These are phyloP conservation scores for Exophiala bonariae DNA, from an alignment of 2,329 filamentous ascomycete species.

Conservation along the genomic window DNA sequence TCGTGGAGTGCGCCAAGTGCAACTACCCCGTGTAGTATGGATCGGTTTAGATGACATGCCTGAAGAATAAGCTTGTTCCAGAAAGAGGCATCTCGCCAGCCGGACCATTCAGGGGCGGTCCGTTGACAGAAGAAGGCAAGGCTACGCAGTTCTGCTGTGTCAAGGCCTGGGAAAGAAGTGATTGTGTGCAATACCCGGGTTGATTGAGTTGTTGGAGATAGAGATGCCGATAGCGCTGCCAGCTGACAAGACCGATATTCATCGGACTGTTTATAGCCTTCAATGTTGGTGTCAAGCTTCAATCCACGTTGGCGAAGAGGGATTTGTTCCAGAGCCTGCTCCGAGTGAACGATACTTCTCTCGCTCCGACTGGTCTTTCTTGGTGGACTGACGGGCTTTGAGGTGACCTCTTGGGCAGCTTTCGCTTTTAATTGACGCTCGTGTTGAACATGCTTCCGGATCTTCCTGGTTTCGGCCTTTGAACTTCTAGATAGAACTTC, in stretches of 20 bases:
- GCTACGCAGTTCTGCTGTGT: slow-evolving; percentile 21
- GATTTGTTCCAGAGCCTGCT: slow-evolving; percentile 1
- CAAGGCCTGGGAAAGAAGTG: slow-evolving; percentile 18
- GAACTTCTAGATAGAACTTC: slow-evolving; percentile 23
- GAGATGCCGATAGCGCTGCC: slow-evolving; percentile 13
- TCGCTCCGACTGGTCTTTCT: slow-evolving; percentile 1
- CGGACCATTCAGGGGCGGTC: slow-evolving; percentile 26
- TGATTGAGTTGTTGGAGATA: slow-evolving; percentile 16
- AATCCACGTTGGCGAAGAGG: slow-evolving; percentile 8
- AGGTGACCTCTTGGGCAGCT: slow-evolving; percentile 11
- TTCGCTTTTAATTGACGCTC: slow-evolving; percentile 21
- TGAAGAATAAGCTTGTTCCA: slow-evolving; percentile 33
- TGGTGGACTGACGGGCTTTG: slow-evolving; percentile 1
- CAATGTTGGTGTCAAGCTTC: slow-evolving; percentile 19
- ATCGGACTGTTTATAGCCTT: background rate
- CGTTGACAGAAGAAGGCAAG: slow-evolving; percentile 25
- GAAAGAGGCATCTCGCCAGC: slow-evolving; percentile 28
- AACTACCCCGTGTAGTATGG: slow-evolving; percentile 33
- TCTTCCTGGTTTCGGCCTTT: slow-evolving; percentile 24
- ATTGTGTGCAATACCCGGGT: slow-evolving; percentile 14
- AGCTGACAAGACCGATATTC: slow-evolving; percentile 3
- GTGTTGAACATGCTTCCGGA: slow-evolving; percentile 27
- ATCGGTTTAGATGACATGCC: slow-evolving; percentile 31
- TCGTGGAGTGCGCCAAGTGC: slow-evolving; percentile 34
- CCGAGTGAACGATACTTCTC: slow-evolving; percentile 2